phyloP scores from a whole-genome alignment of 1,139 yeast species.

The Petasospora fabianii region DNA sequence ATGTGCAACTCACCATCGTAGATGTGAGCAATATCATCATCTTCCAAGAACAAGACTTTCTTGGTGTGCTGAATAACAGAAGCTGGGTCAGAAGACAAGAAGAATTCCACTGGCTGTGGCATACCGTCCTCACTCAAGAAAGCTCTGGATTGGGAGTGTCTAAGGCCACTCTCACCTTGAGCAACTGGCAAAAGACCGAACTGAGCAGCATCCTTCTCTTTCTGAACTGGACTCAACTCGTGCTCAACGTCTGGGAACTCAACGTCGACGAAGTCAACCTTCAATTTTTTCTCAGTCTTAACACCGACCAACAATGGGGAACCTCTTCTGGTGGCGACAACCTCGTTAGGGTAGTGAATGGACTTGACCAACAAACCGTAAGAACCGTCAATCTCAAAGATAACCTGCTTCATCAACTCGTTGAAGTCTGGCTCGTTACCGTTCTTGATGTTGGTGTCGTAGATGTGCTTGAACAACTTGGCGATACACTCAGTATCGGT shows the following conservation, averaged over 20 bases:
- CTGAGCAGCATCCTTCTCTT: constrained; percentile 20
- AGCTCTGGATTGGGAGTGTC: constrained; percentile 92
- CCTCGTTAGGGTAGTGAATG: constrained; percentile 89
- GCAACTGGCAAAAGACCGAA: constrained; percentile 25
- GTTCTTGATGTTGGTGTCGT: constrained; percentile 69
- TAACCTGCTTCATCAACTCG: constrained; percentile 87
- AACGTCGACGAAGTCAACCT: constrained; percentile 97
- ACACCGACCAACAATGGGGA: constrained; percentile 97
- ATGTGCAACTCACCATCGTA: constrained; percentile 98
- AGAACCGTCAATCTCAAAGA: constrained; percentile 94
- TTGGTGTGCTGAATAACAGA: constrained; percentile 98
- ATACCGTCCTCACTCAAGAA: constrained; percentile 87
- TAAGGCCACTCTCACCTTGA: constrained; percentile 42
- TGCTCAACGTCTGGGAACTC: constrained; percentile 71
- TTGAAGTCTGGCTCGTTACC: constrained; percentile 79
- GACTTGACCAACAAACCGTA: constrained; percentile 94
- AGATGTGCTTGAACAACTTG: constrained; percentile 85
- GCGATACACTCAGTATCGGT: constrained; percentile 99
- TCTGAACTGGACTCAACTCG: constrained; percentile 29
- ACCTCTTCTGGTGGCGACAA: constrained; percentile 97
- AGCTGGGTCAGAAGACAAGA: constrained; percentile 95
- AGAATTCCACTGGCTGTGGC: constrained; percentile 94
- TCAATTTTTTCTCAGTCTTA: constrained; percentile 88
- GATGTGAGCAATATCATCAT: constrained; percentile 97
- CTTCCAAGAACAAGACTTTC: constrained; percentile 93